Base-by-base conservation (phyloP, 2,329 filamentous ascomycete genomes). In the Pyrenochaeta sp. region DNA sequence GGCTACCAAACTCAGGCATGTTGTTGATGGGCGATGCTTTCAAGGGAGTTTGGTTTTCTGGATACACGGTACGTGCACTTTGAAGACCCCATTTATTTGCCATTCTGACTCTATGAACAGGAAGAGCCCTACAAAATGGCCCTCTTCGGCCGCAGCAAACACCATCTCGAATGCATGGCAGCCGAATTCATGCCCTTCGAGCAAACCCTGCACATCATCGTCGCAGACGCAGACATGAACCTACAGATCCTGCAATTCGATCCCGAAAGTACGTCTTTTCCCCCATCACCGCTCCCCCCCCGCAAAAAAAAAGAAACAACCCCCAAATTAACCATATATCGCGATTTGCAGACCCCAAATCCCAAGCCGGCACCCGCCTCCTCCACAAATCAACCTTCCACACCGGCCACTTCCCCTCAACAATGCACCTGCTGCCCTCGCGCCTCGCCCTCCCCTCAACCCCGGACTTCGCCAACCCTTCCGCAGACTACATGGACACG, bases 101-200 rank as follows among this genome's bases (percentile, higher is more conserved):
- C 7, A 15, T 35, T 8, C 60, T 68, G 37, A 68, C 40, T 23
- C 11, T 1, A 4, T 4, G 1, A 32, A 52, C 40, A 82, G 74
- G 93, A 99, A 73, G 94, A 97, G 64, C 94, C 94, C 1, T 99
- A 97, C 69, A 92, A 89, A 57, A 91, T 99, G 84, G 88, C 91
- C 51, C 81, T 96, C 3, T 91, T 97, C 55, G 91, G 92, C 28
- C 96, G 96, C 73, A 90, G 88, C 59, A 81, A 86, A 26, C 87
- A 88, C 14, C 83, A 83, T 29, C 77, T 96, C 59, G 89, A 94
- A 61, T 83, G 95, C 14, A 72, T 95, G 22, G 82, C 87, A 5
- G 90, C 89, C 2, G 93, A 97, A 46, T 93, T 99, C 62, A 74
- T 99, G 6, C 94, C 94, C 0, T 87, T 93, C 60, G 89, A 89